Conservation (phyloP, 495 filamentous ascomycete species). For the Tuber aestivum region DNA sequence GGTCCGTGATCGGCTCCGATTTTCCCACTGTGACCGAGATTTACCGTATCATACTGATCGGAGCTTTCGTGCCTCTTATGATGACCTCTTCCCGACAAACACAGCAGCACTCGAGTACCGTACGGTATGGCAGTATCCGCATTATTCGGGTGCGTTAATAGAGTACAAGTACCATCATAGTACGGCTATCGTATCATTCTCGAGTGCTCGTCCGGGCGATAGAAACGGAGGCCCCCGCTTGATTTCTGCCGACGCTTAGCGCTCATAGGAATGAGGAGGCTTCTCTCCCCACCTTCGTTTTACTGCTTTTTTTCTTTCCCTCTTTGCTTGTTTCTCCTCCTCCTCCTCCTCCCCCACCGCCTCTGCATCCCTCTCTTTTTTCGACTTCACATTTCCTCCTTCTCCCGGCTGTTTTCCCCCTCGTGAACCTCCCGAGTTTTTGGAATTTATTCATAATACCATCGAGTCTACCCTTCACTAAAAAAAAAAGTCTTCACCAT, state of each 20-base stretch:
- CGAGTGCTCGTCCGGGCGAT: not conserved
- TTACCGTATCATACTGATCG: not conserved
- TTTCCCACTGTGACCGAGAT: not conserved
- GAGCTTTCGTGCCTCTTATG: not conserved
- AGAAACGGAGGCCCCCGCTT: slow-evolving; percentile 11
- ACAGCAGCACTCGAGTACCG: not conserved
- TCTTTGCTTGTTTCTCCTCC: slow-evolving; percentile 41
- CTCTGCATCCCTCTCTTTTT: slow-evolving; percentile 33
- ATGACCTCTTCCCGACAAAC: not conserved
- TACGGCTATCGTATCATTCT: not conserved
- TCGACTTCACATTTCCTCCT: slow-evolving; percentile 45
- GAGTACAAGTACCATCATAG: not conserved
- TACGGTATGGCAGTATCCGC: not conserved
- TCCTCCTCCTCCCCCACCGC: slow-evolving; percentile 31
- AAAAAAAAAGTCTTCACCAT: slow-evolving; percentile 44
- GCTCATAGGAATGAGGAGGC: slow-evolving; percentile 21
- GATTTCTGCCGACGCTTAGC: slow-evolving; percentile 22
- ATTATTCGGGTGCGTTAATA: not conserved
- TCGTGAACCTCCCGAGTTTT: not conserved
- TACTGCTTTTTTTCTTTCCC: slow-evolving; percentile 38
- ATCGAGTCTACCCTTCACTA: not conserved
- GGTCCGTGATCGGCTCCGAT: not conserved
- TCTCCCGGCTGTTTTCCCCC: slow-evolving; percentile 40
- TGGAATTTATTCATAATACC: not conserved
- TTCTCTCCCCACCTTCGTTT: slow-evolving; percentile 25